A percentile compares a stretch with the other conserved stretches of the same genome.
Conservation (phyloP, 352 stramenopile species). For the Blastocystis sp. region DNA sequence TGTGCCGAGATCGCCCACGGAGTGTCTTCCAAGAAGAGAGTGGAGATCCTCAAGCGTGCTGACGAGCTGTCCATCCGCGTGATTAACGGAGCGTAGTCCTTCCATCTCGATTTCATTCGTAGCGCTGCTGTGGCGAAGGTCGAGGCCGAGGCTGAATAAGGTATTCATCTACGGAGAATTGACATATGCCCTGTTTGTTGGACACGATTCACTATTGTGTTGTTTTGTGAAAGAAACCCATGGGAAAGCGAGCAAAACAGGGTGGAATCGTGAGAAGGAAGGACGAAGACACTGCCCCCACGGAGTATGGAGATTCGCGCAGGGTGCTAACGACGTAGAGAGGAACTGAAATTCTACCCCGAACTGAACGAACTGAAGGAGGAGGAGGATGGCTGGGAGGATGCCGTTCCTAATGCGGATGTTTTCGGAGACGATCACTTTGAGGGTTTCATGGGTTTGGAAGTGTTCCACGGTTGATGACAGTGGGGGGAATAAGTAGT, state of each 20-base stretch:
- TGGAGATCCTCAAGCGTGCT: slow-evolving; percentile 93
- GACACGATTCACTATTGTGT: neutral
- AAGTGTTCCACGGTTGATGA: slow-evolving; percentile 58
- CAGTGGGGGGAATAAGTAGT: neutral
- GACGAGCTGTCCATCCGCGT: slow-evolving; percentile 96
- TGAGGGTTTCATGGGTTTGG: slow-evolving; percentile 66
- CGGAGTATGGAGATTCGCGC: neutral
- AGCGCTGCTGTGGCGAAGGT: neutral
- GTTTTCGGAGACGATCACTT: slow-evolving; percentile 50
- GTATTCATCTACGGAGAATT: slow-evolving; percentile 23
- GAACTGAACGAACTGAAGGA: neutral
- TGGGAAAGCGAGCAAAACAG: slow-evolving; percentile 45
- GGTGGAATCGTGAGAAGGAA: neutral
- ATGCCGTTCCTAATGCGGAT: slow-evolving; percentile 48
- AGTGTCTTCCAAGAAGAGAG: slow-evolving; percentile 91
- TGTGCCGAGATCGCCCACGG: slow-evolving; percentile 95
- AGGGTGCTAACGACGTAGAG: slow-evolving; percentile 18
- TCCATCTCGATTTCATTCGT: neutral
- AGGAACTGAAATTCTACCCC: slow-evolving; percentile 58
- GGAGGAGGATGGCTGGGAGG: neutral
- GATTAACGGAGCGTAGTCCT: slow-evolving; percentile 81
- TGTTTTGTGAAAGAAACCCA: neutral
- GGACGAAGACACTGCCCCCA: slow-evolving; percentile 33
- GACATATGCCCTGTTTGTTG: slow-evolving; percentile 62
- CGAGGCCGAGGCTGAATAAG: neutral